Evolutionary conservation across 257 asterid species (phyloP).

Genomic region (Ilex aquifolium): DNA sequence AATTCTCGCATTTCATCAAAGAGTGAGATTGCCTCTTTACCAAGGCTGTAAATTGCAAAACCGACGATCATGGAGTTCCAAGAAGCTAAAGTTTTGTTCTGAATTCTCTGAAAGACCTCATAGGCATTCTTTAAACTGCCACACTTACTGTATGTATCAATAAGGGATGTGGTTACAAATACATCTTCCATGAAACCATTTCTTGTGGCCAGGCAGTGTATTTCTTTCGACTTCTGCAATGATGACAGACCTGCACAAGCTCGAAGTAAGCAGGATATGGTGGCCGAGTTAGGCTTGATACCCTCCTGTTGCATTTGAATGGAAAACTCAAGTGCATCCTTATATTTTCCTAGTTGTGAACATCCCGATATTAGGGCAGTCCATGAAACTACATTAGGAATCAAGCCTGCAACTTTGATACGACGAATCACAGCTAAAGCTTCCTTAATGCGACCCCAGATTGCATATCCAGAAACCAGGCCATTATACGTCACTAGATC

Average conservation of each 20-base stretch:
- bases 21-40: constrained; percentile 38
- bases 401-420: constrained; percentile 37
- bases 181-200: constrained; percentile 27
- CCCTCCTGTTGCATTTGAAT: constrained; percentile 46
- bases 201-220: constrained; percentile 35
- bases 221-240: constrained; percentile 51
- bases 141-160: constrained; percentile 54
- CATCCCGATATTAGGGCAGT: constrained; percentile 62
- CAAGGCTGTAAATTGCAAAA: constrained; percentile 34
- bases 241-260: constrained; percentile 43
- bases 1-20: constrained; percentile 38
- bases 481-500: constrained; percentile 56
- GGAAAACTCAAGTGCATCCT: constrained; percentile 35
- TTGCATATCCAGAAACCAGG: constrained; percentile 52
- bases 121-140: constrained; percentile 45
- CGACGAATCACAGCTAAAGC: constrained; percentile 34
- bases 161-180: constrained; percentile 47
- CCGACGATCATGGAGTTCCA: constrained; percentile 68
- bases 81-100: constrained; percentile 35
- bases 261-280: constrained; percentile 45
- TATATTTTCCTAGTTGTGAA: constrained; percentile 35
- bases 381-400: constrained; percentile 56
- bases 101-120: constrained; percentile 25
- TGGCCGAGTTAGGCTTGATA: constrained; percentile 38
- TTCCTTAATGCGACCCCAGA: constrained; percentile 31